Evolutionary conservation across 352 stramenopile genomes (phyloP), one percentile per base, ranked within the genome.

Genomic region (Pythium plurisporium): DNA sequence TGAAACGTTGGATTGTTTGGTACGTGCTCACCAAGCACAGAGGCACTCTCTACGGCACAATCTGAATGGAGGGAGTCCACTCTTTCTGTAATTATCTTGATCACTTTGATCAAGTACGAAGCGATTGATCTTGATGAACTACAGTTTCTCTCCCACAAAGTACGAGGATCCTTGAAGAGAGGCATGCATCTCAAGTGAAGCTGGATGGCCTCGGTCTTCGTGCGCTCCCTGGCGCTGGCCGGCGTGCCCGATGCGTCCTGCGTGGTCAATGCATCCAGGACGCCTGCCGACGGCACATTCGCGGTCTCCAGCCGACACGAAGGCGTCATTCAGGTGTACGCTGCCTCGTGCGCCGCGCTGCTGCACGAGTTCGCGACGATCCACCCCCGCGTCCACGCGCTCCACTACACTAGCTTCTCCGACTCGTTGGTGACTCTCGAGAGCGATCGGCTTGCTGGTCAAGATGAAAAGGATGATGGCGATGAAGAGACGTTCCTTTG

Each of bases 381-480:
- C 63, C 84, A 94, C 64, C 63, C 60, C 11, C 78, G 65, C 53
- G 64, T 94, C 48, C 73, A 89, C 53, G 65, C 76, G 37, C 57
- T 94, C 62, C 77, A 88, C 52, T 91, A 92, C 67, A 94, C 84
- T 50, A 91, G 80, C 66, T 92, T 94, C 59, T 91, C 82, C 15
- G 84, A 94, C 60, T 88, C 80, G 50, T 69, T 94, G 33, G 79
- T 94, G 62, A 94, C 84, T 44, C 74, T 94, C 34, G 82, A 94
- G 64, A 91, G 82, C 57, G 70, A 87, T 29, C 52, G 22, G n/a
- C 27, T 37, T 12, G 10, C 47, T 23, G 22, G 23, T 3, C 29
- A 38, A 2, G 56, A 46, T 3, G 36, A 42, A 1, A 27, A 67
- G 0, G 40, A 72, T 5, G 57, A 69, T 25, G 69, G 75, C 14